Conservation (phyloP, 257 asterid genomes). For the Petunia axillaris region DNA sequence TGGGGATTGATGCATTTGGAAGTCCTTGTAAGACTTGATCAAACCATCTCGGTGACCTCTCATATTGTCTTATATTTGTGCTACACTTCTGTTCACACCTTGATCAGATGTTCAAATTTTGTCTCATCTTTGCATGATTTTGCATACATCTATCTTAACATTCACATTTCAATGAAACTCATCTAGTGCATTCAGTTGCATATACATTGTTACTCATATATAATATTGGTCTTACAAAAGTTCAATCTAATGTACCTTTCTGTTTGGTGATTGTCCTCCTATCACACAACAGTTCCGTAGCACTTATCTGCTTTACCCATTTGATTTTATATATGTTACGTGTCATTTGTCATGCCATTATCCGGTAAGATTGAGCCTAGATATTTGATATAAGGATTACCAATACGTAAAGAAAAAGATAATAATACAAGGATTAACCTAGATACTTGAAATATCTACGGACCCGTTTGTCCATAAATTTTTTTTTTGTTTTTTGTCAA, state of each 20-base stretch:
- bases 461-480: no score
- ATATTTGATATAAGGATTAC: neutral
- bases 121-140: no score
- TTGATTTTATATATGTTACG: neutral
- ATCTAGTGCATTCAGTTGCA: neutral
- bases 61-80: neutral
- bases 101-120: neutral
- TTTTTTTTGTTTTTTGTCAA: no score
- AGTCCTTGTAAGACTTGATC: neutral
- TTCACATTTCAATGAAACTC: neutral
- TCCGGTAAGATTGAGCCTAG: neutral
- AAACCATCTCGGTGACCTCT: conserved; percentile 8
- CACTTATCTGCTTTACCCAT: neutral
- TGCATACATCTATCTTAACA: neutral
- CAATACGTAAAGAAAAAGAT: no score
- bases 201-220: neutral
- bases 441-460: neutral
- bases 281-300: neutral
- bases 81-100: neutral
- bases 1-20: neutral
- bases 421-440: neutral
- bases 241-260: neutral
- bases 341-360: neutral
- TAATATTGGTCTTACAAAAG: no score
- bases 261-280: neutral